Percentiles rank a stretch among this genome's conserved stretches.
These are phyloP conservation scores for Cladosporium sp. DNA, from an alignment of 2,329 filamentous ascomycete genomes.

Conservation along the genomic window DNA sequence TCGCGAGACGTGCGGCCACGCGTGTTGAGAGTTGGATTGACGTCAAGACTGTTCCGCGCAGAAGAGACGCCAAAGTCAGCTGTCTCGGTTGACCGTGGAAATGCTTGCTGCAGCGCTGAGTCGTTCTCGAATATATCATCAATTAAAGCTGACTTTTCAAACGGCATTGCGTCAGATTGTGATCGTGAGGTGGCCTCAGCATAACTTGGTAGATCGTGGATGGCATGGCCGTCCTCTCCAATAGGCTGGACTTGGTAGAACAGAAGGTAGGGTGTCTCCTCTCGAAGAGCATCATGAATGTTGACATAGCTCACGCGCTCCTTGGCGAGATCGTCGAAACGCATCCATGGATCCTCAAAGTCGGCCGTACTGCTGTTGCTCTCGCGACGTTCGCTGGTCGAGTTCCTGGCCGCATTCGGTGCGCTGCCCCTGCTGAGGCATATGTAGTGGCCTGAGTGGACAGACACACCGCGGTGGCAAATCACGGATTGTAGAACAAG, in stretches of 20 bases:
- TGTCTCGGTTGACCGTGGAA: conserved; percentile 20
- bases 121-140: conserved; percentile 22
- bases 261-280: conserved; percentile 90
- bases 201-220: conserved; percentile 43
- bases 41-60: conserved; percentile 33
- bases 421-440: conserved; percentile 76
- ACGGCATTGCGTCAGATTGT: conserved; percentile 28
- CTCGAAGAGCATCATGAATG: conserved; percentile 72
- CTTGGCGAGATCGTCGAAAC: conserved; percentile 82
- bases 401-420: conserved; percentile 46
- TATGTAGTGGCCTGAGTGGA: conserved; percentile 90
- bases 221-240: conserved; percentile 59
- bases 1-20: conserved; percentile 39
- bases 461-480: conserved; percentile 82
- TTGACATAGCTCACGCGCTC: conserved; percentile 74
- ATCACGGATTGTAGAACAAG: conserved; percentile 87
- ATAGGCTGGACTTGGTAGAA: conserved; percentile 95
- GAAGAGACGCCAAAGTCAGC: conserved; percentile 28
- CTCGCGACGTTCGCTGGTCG: conserved; percentile 44
- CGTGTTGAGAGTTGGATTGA: conserved; percentile 27
- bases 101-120: conserved; percentile 17
- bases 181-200: conserved; percentile 39
- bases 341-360: conserved; percentile 77
- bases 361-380: conserved; percentile 57
- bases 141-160: conserved; percentile 31